Percentiles rank a stretch among this genome's conserved stretches.
These are phyloP conservation scores for Botrytis hyacinthi DNA, from an alignment of 2,329 filamentous ascomycete genomes.

Conservation along the genomic window DNA sequence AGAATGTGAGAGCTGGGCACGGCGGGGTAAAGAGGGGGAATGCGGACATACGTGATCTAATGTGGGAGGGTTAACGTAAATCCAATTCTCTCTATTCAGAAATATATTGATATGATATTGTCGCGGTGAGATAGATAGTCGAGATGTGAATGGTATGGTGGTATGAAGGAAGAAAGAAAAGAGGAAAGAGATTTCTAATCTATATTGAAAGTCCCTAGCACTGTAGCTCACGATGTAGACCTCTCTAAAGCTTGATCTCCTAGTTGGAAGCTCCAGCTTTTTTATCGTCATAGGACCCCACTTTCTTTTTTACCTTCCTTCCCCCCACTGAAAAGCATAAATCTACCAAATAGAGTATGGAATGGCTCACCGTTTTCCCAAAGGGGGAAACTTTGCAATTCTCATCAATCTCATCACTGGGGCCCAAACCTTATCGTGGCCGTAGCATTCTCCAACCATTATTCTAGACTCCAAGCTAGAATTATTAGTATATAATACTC, in stretches of 20 bases:
- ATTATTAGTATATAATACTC: background rate
- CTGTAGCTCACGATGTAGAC: background rate
- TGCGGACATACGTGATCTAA: conserved; percentile 4
- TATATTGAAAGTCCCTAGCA: conserved; percentile 1
- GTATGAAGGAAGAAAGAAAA: background rate
- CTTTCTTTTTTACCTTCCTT: background rate
- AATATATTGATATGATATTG: background rate
- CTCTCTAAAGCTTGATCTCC: conserved; percentile 6
- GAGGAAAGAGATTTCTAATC: background rate
- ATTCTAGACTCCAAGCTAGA: background rate
- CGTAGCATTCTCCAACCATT: background rate
- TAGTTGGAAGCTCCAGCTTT: conserved; percentile 16
- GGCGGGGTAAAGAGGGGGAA: conserved; percentile 20
- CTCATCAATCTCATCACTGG: background rate
- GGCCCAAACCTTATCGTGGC: background rate
- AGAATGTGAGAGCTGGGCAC: conserved; percentile 11
- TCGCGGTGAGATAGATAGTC: background rate
- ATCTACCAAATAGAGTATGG: background rate
- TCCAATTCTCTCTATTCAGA: background rate
- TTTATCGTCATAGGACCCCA: conserved; percentile 19
- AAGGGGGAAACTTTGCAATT: background rate
- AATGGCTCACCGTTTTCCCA: background rate
- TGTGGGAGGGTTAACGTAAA: background rate
- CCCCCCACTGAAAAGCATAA: background rate
- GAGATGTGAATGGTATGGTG: background rate